Evolutionary conservation across 2,329 filamentous ascomycete species (phyloP), one percentile per base, ranked within the genome.

Genomic region (Colletotrichum lindemuthianum): DNA sequence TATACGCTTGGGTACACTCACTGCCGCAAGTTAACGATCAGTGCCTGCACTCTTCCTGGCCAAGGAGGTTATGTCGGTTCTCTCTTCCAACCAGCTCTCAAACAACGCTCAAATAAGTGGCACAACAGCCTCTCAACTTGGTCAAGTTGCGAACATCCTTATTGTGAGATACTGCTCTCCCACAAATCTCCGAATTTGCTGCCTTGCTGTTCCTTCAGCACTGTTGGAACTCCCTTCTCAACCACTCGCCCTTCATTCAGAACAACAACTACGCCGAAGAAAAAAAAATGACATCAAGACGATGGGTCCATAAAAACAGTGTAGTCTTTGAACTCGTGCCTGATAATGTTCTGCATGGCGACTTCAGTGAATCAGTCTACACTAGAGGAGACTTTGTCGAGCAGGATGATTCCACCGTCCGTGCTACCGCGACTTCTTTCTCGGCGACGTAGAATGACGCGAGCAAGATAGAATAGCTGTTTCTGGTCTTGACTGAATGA

Each of bases 381-480:
- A 49, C 70, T 75, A 1, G 72, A 73, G 34, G 72, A 75, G 9
- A 76, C 71, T 63, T 78, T 75, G 45, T 77, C 76, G 3, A 78
- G 72, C n/a, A 77, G 56, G 9, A 76, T 52, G 2, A 77, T 47
- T 0, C 73, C 73, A 6, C 65, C 69, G 4, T 37, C 39, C 9
- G 16, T 37, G 6, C 48, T 48, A 11, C 6, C 52, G 2, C 39
- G 36, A 3, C 47, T 45, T 34, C 65, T 66, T 4, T 82, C 77
- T 15, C 76, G 64, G 3, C 72, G 67, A 5, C 82, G 75, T 8
- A 90, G 72, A 16, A 90, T 78, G 0, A 86, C 88, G 0, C 88
- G 75, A 0, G 85, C 88, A 1, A 91, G 79, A 67, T 83, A 87
- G 68, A 91, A 88, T 0, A 91, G 78, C 69, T 91, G 88, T 47